Base-by-base conservation (phyloP, 768 basidiomycete species). In the Bullera alba region DNA sequence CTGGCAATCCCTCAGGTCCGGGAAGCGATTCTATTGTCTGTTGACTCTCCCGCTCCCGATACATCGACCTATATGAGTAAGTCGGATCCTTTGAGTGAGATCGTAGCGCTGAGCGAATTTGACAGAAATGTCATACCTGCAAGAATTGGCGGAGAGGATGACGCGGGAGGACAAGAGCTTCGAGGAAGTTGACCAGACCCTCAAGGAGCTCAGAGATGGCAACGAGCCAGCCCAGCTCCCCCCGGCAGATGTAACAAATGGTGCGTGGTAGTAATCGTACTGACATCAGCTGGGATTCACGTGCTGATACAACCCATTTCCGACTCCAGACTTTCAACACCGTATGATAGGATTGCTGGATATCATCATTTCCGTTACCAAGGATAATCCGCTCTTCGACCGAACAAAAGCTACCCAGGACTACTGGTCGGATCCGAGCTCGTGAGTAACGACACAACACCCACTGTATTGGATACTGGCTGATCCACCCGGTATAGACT, bases 1-100 rank as follows among this genome's bases (percentile, higher is more conserved):
- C 49, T 42, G 35, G 66, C 63, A 7, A 51, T 65, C 10, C 66
- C 66, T 14, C 66, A 68, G 34, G 34, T 68, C 5, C 34, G 57
- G 12, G 51, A 65, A 32, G 53, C 50, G 10, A 56, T 63, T 2
- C 22, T 19, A 12, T 27, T 19, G 17, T 32, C 19, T 34, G 16
- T 41, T 16, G 12, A 19, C 17, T 12, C 12, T 8, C 32, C n/a
- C 3, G n/a, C 3, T 2, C 10, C 35, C 22, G 46, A 47, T 23
- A 16, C 32, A 12, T 19, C n/a, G 17, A 35, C 34, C 27, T 47
- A 35, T 12, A 3, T 36, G 21, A 35, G 42, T 47, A 26, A 22
- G 46, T 36, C 5, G 44, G 26, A 27, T 34, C 10, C 32, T 34
- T 34, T n/a, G 32, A 8, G n/a, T 8, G 32, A 34, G 32, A 34